These are phyloP conservation scores for Penicillium sp. DNA, from an alignment of 2,329 filamentous ascomycete genomes.

Conservation along the genomic window DNA sequence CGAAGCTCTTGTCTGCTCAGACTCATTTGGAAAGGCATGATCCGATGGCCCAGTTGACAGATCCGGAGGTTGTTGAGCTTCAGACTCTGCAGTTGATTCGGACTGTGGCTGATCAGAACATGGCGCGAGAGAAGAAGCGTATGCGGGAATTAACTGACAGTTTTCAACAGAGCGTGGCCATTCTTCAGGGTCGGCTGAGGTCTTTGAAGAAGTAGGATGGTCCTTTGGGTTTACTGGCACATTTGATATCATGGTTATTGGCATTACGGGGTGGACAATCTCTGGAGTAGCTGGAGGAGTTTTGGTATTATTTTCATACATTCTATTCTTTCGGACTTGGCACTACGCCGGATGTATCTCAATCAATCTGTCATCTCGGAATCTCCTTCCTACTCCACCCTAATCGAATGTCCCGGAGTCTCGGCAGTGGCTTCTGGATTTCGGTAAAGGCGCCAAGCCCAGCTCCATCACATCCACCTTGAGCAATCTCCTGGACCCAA, in stretches of 20 bases:
- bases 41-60: conserved; percentile 9
- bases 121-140: conserved; percentile 17
- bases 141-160: conserved; percentile 12
- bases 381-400: conserved; percentile 3
- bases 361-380: too few species aligned
- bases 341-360: too few species aligned
- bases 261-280: too few species aligned
- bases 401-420: not conserved
- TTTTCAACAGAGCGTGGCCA: conserved; percentile 12
- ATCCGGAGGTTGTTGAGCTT: conserved; percentile 19
- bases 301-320: too few species aligned
- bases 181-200: conserved; percentile 14
- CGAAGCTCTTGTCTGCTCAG: conserved; percentile 14
- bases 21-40: conserved; percentile 10
- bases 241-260: too few species aligned
- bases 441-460: too few species aligned
- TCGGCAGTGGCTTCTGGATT: conserved; percentile 11
- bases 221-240: too few species aligned
- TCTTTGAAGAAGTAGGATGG: conserved; percentile 6
- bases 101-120: conserved; percentile 16
- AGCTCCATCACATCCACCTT: too few species aligned
- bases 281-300: too few species aligned
- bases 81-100: conserved; percentile 18
- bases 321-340: too few species aligned
- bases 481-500: too few species aligned